Evolutionary conservation across 2,329 filamentous ascomycete genomes (phyloP).

Genomic region (Clonostachys chloroleuca): DNA sequence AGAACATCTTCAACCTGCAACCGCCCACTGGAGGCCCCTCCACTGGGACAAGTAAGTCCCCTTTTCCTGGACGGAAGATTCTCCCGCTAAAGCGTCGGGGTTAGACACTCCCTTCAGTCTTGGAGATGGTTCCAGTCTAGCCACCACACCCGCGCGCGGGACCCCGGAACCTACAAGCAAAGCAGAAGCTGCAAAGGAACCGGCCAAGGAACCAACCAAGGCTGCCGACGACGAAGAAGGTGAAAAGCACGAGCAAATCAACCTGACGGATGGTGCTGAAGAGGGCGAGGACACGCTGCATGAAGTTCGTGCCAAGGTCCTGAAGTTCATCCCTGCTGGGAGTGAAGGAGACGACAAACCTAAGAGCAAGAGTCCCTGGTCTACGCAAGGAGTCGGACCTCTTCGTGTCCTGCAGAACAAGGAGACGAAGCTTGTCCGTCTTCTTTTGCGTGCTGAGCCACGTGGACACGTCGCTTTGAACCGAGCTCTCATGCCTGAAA

Average conservation of each 20-base stretch:
- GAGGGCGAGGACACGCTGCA: conserved; percentile 68
- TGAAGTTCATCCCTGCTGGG: conserved; percentile 50
- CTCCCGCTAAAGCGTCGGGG: conserved; percentile 39
- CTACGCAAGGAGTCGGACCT: conserved; percentile 65
- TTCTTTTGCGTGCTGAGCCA: conserved; percentile 72
- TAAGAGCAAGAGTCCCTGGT: conserved; percentile 58
- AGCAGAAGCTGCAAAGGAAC: conserved; percentile 7
- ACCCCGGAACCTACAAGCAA: conserved; percentile 52
- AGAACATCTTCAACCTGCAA: conserved; percentile 22
- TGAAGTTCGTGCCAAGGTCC: conserved; percentile 66
- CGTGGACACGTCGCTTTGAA: conserved; percentile 73
- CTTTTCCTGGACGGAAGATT: conserved; percentile 33
- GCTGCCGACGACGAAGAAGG: conserved; percentile 43
- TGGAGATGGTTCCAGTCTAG: conserved; percentile 56
- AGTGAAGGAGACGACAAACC: conserved; percentile 38
- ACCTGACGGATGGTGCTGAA: conserved; percentile 64
- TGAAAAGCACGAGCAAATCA: conserved; percentile 64
- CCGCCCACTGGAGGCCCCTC: conserved; percentile 35
- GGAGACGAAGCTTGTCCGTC: conserved; percentile 58
- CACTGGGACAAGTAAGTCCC: conserved; percentile 41
- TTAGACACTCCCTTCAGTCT: conserved; percentile 52
- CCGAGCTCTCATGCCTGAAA: conserved; percentile 54
- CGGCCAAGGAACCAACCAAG: conserved; percentile 27
- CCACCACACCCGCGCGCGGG: conserved; percentile 53
- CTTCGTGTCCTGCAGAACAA: conserved; percentile 73